A percentile compares a stretch with the other conserved stretches of the same genome.
These are phyloP conservation scores for Tephrocybe sp. DNA, from an alignment of 768 basidiomycete species.

Conservation along the genomic window DNA sequence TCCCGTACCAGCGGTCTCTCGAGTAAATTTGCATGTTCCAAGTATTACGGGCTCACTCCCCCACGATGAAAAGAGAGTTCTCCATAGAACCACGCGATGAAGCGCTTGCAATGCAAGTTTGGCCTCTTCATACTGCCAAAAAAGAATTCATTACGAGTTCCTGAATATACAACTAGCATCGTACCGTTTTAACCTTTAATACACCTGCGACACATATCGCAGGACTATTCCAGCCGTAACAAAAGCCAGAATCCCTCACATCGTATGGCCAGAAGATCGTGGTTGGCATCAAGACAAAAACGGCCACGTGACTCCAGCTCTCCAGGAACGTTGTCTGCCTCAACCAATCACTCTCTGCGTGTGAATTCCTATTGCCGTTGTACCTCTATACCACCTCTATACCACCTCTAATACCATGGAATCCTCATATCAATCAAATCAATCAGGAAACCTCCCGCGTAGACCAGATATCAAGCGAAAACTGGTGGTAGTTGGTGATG, in stretches of 20 bases:
- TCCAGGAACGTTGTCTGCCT: not conserved
- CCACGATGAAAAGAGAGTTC: conserved; percentile 22
- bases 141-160: not conserved
- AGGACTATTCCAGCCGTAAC: conserved; percentile 59
- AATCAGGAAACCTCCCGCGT: conserved; percentile 33
- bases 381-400: conserved; percentile 10
- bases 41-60: conserved; percentile 33
- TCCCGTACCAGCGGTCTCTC: conserved; percentile 2
- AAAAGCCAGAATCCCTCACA: conserved; percentile 43
- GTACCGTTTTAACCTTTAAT: conserved; percentile 33
- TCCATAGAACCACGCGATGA: conserved; percentile 27
- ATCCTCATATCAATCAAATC: conserved; percentile 23
- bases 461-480: conserved; percentile 85
- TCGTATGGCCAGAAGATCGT: conserved; percentile 64
- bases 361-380: not conserved
- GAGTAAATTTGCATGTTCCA: conserved; percentile 30
- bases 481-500: conserved; percentile 87
- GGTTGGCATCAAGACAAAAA: conserved; percentile 24
- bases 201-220: conserved; percentile 54
- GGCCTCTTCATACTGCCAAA: conserved; percentile 18
- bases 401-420: conserved; percentile 22
- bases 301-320: conserved; percentile 29
- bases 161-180: not conserved
- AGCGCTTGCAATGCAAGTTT: conserved; percentile 14
- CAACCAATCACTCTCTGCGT: not conserved